Base-by-base conservation (phyloP, 257 asterid genomes). In the Apocynum venetum region DNA sequence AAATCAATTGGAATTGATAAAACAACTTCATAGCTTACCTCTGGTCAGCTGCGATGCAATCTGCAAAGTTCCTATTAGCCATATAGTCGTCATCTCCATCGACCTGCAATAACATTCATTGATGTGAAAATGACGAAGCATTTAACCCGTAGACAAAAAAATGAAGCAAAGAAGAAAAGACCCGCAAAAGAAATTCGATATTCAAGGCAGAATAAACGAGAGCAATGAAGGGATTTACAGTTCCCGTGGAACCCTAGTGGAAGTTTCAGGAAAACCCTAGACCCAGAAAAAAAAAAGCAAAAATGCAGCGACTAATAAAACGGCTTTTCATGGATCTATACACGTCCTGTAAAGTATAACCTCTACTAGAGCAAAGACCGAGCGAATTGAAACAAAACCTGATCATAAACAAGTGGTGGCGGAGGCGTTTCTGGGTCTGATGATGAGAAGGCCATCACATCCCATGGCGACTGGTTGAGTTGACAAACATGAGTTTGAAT, bases 391-490 rank as follows among this genome's bases (percentile, higher is more conserved):
- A 70, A 53, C 8, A 71, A 63, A 8, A 82, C 81, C 88, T 46
- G 76, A 84, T 88, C 10, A 12, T 48, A 36, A 41, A 78, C 82
- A 11, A 87, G 87, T 2, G 84, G 87, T 3, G 85, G 85, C 14
- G 78, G 85, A 75, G 87, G 84, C 60, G 84, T 43, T 12, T 88
- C 38, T 13, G 80, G 79, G 63, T 76, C 59, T 71, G 92, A 87
- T 0, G 86, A 84, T 35, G 94, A 83, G 83, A 91, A 91, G 63
- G 79, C 79, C 52, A 89, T 81, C 53, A 85, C 92, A 87, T 94
- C 98, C 98, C 98, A 88, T 2, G 91, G 89, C 46, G 89, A 82
- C 60, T 88, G 91, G 61, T 88, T 88, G 43, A 86, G 88, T 75
- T 82, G 86, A 25, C 91, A 88, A 8, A 78, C n/a, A 36, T 76